Conservation (phyloP, 768 basidiomycete genomes). For the Kwoniella sp. region DNA sequence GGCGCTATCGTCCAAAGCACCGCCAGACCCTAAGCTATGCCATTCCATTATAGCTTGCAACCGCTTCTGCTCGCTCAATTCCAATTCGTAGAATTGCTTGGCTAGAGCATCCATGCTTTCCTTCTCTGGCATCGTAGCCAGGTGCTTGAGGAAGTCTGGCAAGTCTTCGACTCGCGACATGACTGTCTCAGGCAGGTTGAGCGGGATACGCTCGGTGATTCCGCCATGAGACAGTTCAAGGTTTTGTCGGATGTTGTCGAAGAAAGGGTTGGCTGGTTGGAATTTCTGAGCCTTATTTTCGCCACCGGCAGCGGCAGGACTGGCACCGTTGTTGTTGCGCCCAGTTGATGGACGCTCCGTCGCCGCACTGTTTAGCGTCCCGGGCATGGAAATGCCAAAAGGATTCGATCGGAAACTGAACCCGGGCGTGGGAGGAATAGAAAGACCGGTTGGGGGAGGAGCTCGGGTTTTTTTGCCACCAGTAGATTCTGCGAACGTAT, state of each 20-base stretch:
- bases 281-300: slow-evolving; percentile 19
- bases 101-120: slow-evolving; percentile 80
- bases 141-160: slow-evolving; percentile 75
- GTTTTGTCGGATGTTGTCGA: slow-evolving; percentile 73
- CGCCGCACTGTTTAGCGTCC: slow-evolving; percentile 1
- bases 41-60: slow-evolving; percentile 90
- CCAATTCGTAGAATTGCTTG: slow-evolving; percentile 90
- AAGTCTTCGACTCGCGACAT: slow-evolving; percentile 68
- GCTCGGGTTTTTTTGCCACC: slow-evolving; percentile 11
- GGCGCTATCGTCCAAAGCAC: background rate
- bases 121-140: slow-evolving; percentile 63
- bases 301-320: background rate
- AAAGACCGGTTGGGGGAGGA: slow-evolving; percentile 17
- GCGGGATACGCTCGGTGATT: slow-evolving; percentile 76
- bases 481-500: slow-evolving; percentile 42
- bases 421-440: slow-evolving; percentile 17
- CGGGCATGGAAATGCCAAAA: slow-evolving; percentile 12
- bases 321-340: background rate
- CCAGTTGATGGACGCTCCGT: slow-evolving; percentile 2
- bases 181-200: slow-evolving; percentile 62
- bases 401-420: slow-evolving; percentile 18
- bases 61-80: slow-evolving; percentile 84
- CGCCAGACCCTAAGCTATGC: slow-evolving; percentile 65
- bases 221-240: slow-evolving; percentile 69
- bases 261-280: slow-evolving; percentile 81